Evolutionary conservation across 148 eudicot species (phyloP), one percentile per base, ranked within the genome.

Genomic region (Cornus suecica): DNA sequence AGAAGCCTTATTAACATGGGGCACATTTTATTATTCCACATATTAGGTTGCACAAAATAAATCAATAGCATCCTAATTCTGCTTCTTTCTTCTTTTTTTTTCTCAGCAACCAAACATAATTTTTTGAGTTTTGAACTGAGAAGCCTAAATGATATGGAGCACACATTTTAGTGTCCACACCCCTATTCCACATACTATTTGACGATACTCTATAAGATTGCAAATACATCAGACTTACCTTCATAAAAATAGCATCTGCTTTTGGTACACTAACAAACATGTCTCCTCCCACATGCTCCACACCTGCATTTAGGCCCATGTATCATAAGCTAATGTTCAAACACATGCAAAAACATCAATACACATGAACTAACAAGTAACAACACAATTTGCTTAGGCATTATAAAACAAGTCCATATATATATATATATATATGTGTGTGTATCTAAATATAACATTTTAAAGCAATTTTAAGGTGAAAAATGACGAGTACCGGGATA

Each of bases 231-330:
- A 63, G 56, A 48, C 70, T 78, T 37, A 93, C 97, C 92, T 93
- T 93, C 98, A 93, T 90, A 84, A 91, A 93, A 27, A 93, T 87
- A 61, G 98, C 98, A 78, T 93, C 98, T 13, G 89, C 97, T 79
- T 86, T 84, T 23, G 98, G 98, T 24, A 93, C 89, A 24, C 92
- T 90, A 0, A 82, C 98, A 64, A 93, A 93, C 98, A 93, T 93
- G 72, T 93, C 98, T 10, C 98, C 98, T 41, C 94, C 98, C 74
- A 91, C 91, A 68, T 93, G 98, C 82, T 91, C 90, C 74, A 93
- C 86, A 25, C 97, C 96, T 90, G 75, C 34, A 65, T 25, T 23
- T 10, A 29, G 34, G 16, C 26, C 3, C 23, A 42, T 4, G 8
- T 16, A 16, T 32, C 8, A 72, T 32, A 61, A 9, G 16, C 22